Base-by-base conservation (phyloP, 2,329 filamentous ascomycete genomes). In the Verticillium klebahnii region DNA sequence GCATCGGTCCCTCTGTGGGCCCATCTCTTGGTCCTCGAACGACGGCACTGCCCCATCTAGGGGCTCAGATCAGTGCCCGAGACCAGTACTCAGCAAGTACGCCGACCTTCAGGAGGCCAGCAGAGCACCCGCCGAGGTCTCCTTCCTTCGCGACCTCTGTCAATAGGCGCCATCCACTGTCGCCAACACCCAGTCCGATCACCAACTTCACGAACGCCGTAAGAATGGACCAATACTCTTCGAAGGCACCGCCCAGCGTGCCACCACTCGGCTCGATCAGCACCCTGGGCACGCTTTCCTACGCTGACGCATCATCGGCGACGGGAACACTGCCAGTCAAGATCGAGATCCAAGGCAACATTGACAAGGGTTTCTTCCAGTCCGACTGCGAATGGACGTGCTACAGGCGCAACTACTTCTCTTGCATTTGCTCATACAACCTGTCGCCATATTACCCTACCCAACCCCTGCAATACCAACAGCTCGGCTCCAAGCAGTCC, bases 391-490 rank as follows among this genome's bases (percentile, higher is more conserved):
- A 93, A 68, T 97, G 92, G 92, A 97, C 93, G 0, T 96, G 93
- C 77, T 97, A 97, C 72, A 84, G 93, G 37, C 85, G 93, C 54
- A 97, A 97, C 73, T 97, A 97, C 75, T 95, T 97, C 72, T 89
- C 91, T 0, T 92, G 95, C 60, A 86, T 89, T 59, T 94, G 91
- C 73, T 91, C 89, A 3, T 97, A 89, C 75, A 84, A 83, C 14
- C 78, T 97, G 29, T 80, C 82, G 50, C 90, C 90, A 1, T 76
- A 80, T 62, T 78, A 77, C 59, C 75, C 77, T 1, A 76, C 73
- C n/a, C 71, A 76, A n/a, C 68, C 74, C 1, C 77, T 86, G 63
- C 79, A 83, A 40, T 76, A 88, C 77, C 80, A 80, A 71, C 72
- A 80, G 69, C 6, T 23, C 12, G 73, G 75, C 60, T 74, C 78